These are phyloP conservation scores for Eucalyptus regnans DNA, from an alignment of 345 rosid genomes.

Conservation along the genomic window DNA sequence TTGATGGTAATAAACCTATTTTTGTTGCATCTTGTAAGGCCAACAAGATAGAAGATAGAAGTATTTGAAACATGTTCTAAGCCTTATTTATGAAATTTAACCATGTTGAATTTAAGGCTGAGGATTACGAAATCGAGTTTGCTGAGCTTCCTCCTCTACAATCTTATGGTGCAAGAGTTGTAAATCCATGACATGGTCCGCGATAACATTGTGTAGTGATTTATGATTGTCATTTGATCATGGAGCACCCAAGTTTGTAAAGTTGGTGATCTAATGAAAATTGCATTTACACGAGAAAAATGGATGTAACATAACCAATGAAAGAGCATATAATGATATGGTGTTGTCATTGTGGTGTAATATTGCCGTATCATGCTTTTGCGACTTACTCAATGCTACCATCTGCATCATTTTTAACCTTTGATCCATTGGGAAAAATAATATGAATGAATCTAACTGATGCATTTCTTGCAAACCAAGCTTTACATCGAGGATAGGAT, in stretches of 20 bases:
- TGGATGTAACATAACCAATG: too few relatives aligned
- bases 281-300: too few relatives aligned
- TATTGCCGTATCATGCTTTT: too few relatives aligned
- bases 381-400: too few relatives aligned
- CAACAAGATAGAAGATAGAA: not conserved
- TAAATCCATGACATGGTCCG: not conserved
- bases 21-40: not conserved
- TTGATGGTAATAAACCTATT: not conserved
- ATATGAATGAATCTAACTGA: not conserved
- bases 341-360: too few relatives aligned
- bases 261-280: too few relatives aligned
- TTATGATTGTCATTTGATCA: not conserved
- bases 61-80: not conserved
- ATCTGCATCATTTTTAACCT: not conserved
- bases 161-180: too few relatives aligned
- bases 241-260: too few relatives aligned
- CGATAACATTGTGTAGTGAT: not conserved
- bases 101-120: too few relatives aligned
- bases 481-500: not conserved
- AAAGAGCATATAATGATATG: too few relatives aligned
- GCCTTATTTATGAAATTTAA: not conserved
- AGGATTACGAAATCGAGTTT: too few relatives aligned
- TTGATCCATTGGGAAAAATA: not conserved
- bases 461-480: not conserved
- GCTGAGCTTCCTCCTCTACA: too few relatives aligned